A percentile compares a stretch with the other conserved stretches of the same genome.
These are phyloP conservation scores for Fusarium dlaminii DNA, from an alignment of 2,329 filamentous ascomycete genomes.

Conservation along the genomic window DNA sequence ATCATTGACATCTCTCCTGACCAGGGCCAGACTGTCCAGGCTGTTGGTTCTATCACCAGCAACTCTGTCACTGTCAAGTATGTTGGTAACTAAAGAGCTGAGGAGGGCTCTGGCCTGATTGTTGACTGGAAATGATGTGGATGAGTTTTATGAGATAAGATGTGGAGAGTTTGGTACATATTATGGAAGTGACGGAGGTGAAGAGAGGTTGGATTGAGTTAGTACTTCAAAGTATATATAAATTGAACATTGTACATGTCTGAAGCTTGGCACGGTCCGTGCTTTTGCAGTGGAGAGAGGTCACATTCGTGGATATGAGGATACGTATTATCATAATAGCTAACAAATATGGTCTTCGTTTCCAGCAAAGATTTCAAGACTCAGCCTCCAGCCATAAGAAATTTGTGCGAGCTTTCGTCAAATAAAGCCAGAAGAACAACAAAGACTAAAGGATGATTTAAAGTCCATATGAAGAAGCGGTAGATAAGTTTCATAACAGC, in stretches of 20 bases:
- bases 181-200: fast-evolving
- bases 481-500: too few species aligned
- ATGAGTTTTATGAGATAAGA: fast-evolving
- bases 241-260: neutral
- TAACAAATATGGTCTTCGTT: fast-evolving
- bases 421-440: too few species aligned
- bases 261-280: neutral
- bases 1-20: conserved; percentile 5
- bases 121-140: fast-evolving
- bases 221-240: neutral
- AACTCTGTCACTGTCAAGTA: conserved; percentile 57
- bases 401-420: too few species aligned
- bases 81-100: neutral
- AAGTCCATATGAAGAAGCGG: too few species aligned
- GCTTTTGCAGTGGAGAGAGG: neutral
- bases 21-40: neutral
- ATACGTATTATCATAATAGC: neutral
- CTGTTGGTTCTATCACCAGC: neutral
- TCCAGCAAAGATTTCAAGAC: neutral
- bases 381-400: too few species aligned
- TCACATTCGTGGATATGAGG: too few species aligned
- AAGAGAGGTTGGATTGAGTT: neutral
- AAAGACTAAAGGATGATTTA: too few species aligned
- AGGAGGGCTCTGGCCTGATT: fast-evolving
- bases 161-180: neutral